Percentiles rank a stretch among this genome's conserved stretches.
Evolutionary conservation across 1,284 basidiomycete species (phyloP).

Genomic region (Cystobasidium pallidum): DNA sequence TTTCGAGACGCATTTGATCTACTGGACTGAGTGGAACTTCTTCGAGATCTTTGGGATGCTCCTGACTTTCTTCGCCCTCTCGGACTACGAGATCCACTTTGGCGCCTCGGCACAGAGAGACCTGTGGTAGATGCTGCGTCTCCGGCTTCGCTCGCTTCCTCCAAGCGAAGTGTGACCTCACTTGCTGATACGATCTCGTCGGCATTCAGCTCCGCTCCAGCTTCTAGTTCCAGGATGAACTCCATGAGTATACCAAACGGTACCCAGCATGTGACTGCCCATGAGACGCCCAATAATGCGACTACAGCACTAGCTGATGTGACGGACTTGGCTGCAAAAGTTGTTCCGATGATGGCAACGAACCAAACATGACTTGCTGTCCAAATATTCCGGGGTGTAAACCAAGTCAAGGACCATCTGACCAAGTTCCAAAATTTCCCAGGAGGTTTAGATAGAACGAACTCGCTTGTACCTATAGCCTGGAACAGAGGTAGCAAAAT

Average conservation of each 20-base stretch:
- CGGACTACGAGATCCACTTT: constrained; percentile 27
- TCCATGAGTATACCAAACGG: constrained; percentile 54
- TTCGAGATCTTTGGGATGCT: constrained; percentile 11
- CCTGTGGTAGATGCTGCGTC: not conserved
- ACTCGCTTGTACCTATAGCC: constrained; percentile 53
- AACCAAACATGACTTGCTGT: constrained; percentile 74
- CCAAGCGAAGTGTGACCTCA: constrained; percentile 13
- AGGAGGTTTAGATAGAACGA: constrained; percentile 43
- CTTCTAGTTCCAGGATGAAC: constrained; percentile 48
- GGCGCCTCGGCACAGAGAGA: constrained; percentile 24
- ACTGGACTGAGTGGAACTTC: constrained; percentile 13
- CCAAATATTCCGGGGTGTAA: constrained; percentile 89
- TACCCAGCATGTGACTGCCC: constrained; percentile 87
- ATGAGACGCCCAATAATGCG: constrained; percentile 82
- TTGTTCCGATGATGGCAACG: constrained; percentile 73
- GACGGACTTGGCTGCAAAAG: constrained; percentile 79
- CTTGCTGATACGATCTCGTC: constrained; percentile 32
- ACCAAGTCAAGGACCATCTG: constrained; percentile 55
- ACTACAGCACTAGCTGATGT: constrained; percentile 75
- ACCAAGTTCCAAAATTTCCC: constrained; percentile 47
- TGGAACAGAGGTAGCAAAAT: constrained; percentile 75
- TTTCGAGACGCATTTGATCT: constrained; percentile 32
- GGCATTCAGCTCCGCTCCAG: constrained; percentile 34
- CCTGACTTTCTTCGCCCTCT: constrained; percentile 16
- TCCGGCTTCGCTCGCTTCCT: constrained; percentile 3